These are phyloP conservation scores for Neurospora tetrasperma DNA, from an alignment of 495 filamentous ascomycete genomes.

Conservation along the genomic window DNA sequence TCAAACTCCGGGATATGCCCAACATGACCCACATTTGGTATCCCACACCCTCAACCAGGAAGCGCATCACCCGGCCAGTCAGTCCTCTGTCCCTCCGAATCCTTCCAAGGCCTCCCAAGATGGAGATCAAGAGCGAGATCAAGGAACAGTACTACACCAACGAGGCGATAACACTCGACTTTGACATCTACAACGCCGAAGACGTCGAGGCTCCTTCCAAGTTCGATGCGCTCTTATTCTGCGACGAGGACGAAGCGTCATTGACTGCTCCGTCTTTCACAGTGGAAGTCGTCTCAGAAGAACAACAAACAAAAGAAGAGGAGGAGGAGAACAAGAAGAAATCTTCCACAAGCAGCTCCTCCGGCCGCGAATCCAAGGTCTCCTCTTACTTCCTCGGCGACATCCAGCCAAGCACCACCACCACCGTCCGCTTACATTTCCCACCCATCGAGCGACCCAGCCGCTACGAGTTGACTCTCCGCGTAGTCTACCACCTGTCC, in stretches of 20 bases:
- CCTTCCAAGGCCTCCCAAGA: conserved; percentile 83
- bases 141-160: conserved; percentile 70
- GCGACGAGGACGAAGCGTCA: conserved; percentile 31
- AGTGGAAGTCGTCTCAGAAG: conserved; percentile 32
- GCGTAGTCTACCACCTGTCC: conserved; percentile 62
- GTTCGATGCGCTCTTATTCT: conserved; percentile 57
- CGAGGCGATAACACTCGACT: conserved; percentile 55
- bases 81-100: conserved; percentile 51
- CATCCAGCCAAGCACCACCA: conserved; percentile 13
- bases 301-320: conserved; percentile 24
- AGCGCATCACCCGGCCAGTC: conserved; percentile 33
- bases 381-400: background rate
- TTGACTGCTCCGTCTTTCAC: conserved; percentile 29
- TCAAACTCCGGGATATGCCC: conserved; percentile 38
- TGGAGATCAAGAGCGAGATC: conserved; percentile 57
- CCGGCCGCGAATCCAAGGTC: background rate
- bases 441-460: conserved; percentile 41
- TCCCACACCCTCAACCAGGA: conserved; percentile 35
- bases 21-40: conserved; percentile 44
- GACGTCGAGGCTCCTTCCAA: conserved; percentile 63
- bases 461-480: conserved; percentile 60
- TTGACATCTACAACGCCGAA: conserved; percentile 74
- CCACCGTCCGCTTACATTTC: conserved; percentile 34
- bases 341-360: conserved; percentile 4
- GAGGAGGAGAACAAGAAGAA: conserved; percentile 9